phyloP scores from a whole-genome alignment of 257 asterid genomes.

The Nicotiana tabacum region DNA sequence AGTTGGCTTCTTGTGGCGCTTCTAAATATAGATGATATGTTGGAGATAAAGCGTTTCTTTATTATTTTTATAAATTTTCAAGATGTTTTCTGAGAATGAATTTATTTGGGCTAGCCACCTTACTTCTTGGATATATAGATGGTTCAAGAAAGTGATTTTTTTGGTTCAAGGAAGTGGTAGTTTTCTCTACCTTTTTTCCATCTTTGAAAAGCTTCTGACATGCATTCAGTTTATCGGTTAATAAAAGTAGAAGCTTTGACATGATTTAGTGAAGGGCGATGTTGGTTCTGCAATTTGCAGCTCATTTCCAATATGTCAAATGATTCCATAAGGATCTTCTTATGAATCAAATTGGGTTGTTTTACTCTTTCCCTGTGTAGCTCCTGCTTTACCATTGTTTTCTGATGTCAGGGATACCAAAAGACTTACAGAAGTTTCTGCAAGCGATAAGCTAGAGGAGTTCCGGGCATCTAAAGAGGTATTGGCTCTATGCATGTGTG shows the following conservation, averaged over 20 bases:
- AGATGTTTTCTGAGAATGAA: not conserved
- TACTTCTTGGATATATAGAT: not conserved
- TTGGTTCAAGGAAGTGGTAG: not conserved
- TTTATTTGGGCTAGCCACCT: conserved; percentile 2
- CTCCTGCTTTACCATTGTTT: conserved; percentile 8
- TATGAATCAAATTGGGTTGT: not conserved
- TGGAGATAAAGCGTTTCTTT: not conserved
- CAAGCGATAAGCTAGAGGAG: conserved; percentile 88
- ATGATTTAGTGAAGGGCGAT: not conserved
- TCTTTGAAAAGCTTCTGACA: conserved; percentile 6
- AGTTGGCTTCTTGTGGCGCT: not conserved
- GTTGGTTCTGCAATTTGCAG: conserved; percentile 4
- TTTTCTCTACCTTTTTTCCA: not conserved
- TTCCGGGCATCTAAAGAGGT: conserved; percentile 98
- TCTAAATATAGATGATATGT: not conserved
- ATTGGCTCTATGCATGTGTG: conserved; percentile 14
- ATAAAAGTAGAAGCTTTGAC: not conserved
- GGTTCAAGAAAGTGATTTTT: not conserved
- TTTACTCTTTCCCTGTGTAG: not conserved
- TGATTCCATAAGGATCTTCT: not conserved
- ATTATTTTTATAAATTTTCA: not conserved
- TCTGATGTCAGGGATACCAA: conserved; percentile 37
- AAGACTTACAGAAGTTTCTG: conserved; percentile 82
- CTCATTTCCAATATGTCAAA: not conserved
- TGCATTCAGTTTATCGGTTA: not conserved